These are phyloP conservation scores for Ilyonectria mors-panacis DNA, from an alignment of 2,329 filamentous ascomycete genomes.

Conservation along the genomic window DNA sequence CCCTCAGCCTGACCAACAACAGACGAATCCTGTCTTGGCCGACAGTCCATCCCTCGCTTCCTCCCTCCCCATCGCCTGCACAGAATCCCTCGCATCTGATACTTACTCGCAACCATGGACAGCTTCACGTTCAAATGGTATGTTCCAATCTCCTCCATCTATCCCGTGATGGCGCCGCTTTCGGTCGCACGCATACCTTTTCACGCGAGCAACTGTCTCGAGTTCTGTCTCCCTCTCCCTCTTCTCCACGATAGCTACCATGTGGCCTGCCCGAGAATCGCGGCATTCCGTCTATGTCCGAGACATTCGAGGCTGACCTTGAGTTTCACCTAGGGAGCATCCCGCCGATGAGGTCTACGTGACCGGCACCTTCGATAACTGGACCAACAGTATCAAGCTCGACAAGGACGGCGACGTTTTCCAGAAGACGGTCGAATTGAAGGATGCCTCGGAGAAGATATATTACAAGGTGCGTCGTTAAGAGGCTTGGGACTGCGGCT, in stretches of 20 bases:
- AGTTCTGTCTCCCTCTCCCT: constrained; percentile 15
- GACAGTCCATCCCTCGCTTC: constrained; percentile 20
- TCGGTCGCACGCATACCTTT: constrained; percentile 11
- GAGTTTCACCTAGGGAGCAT: constrained; percentile 76
- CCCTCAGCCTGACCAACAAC: too few species aligned
- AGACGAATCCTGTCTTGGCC: too few species aligned
- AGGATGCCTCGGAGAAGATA: constrained; percentile 78
- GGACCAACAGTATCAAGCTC: constrained; percentile 88
- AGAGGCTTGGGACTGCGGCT: constrained; percentile 13
- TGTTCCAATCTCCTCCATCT: constrained; percentile 51
- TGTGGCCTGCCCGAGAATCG: constrained; percentile 27
- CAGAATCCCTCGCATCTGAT: constrained; percentile 34
- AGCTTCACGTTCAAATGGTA: constrained; percentile 81
- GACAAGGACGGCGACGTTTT: constrained; percentile 82
- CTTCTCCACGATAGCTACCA: constrained; percentile 18
- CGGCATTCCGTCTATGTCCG: constrained; percentile 35
- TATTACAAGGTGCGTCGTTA: constrained; percentile 87
- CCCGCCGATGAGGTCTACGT: constrained; percentile 90
- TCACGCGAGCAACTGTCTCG: constrained; percentile 34
- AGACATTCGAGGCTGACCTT: constrained; percentile 44
- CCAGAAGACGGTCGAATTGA: constrained; percentile 84
- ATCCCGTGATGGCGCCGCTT: constrained; percentile 9
- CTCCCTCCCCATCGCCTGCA: constrained; percentile 26
- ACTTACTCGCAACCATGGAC: constrained; percentile 65
- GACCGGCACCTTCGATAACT: constrained; percentile 95